These are phyloP conservation scores for Colletotrichum sp. DNA, from an alignment of 2,329 filamentous ascomycete species.

Conservation along the genomic window DNA sequence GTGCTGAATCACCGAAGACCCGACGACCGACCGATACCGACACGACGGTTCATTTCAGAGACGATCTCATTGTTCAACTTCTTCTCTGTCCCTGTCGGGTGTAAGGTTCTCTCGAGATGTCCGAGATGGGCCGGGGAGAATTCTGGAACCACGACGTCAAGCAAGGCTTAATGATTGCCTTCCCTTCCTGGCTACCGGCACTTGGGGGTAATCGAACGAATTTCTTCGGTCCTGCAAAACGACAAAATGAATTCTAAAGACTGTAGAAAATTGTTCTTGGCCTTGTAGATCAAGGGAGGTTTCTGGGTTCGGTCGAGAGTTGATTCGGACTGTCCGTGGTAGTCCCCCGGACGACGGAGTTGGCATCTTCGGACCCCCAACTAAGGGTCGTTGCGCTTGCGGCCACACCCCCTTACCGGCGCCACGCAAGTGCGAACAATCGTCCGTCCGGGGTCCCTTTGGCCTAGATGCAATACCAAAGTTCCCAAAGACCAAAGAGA, in stretches of 20 bases:
- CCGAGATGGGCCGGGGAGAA: not conserved
- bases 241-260: not conserved
- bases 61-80: not conserved
- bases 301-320: not conserved
- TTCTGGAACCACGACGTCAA: not conserved
- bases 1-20: not conserved
- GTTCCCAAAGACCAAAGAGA: not conserved
- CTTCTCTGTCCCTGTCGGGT: not conserved
- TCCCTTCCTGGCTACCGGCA: not conserved
- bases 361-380: slow-evolving; percentile 20
- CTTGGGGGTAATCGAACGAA: not conserved
- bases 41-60: not conserved
- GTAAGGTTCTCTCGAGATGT: not conserved
- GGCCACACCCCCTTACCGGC: not conserved
- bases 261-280: no score
- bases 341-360: slow-evolving; percentile 19
- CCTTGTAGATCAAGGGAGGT: not conserved
- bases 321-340: not conserved
- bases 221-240: not conserved
- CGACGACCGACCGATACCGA: not conserved
- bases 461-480: not conserved
- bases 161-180: not conserved
- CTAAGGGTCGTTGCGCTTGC: slow-evolving; percentile 6
- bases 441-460: not conserved
- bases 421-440: not conserved